Evolutionary conservation across 345 rosid species (phyloP), one percentile per base, ranked within the genome.

Genomic region (Turritis glabra): DNA sequence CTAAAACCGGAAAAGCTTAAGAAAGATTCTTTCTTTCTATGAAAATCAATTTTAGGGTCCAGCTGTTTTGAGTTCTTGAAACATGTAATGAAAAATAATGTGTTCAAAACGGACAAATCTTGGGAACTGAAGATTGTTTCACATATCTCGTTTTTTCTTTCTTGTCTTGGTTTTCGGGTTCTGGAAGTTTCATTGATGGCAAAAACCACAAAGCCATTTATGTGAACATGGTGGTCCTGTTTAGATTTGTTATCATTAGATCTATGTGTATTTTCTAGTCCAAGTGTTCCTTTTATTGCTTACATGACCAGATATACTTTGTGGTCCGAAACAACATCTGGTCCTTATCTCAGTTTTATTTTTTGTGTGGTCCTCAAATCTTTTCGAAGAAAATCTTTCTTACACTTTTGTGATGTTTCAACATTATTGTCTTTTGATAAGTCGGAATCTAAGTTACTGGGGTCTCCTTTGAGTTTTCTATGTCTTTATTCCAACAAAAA

Each of bases 301-400:
- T 76, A 64, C 80, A 77, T 47, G 80, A 77, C 76, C 76, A 77
- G 80, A 77, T 77, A 70, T 77, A 64, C 64, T 64, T 52, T 63
- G 75, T 70, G 70, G 75, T 63, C 64, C 70, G 69, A 68, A 30
- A 69, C 14, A 64, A 69, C 75, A 69, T 63, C 75, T 70, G 71
- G 80, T 76, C 80, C 75, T 53, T 62, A 62, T 54, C 62, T 67
- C 29, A 22, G 18, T 19, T 9, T 37, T 33, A 0, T 18, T 19
- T 29, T 54, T 15, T 56, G 23, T 51, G 80, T 63, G 80, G 80
- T 76, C 80, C 80, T 76, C 27, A 63, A 69, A 76, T 69, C 75
- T 53, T 70, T 70, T 70, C 18, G 18, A 69, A 62, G 66, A 46
- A 62, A 76, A 76, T 69, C 71, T 76, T 54, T 64, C 72, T 18